Evolutionary conservation across 495 filamentous ascomycete genomes (phyloP).

Genomic region (Daldinia caldariorum): DNA sequence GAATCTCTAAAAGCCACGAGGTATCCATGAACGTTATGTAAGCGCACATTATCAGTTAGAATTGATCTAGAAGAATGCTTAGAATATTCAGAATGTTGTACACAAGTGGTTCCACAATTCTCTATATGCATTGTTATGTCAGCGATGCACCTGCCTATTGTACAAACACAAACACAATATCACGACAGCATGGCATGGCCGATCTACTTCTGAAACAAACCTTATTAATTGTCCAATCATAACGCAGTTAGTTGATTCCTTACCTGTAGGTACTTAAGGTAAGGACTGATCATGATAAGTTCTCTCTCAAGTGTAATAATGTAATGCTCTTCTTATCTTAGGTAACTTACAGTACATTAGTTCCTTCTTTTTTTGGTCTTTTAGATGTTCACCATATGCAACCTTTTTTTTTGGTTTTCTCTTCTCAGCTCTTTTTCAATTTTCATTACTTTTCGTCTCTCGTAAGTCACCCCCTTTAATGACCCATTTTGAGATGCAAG

Average conservation of each 20-base stretch:
- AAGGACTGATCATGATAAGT: background rate
- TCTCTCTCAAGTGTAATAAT: background rate
- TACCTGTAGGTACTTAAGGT: too few species aligned
- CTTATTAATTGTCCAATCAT: constrained; percentile 9
- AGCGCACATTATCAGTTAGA: constrained; percentile 22
- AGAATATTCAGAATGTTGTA: background rate
- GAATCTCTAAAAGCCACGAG: constrained; percentile 33
- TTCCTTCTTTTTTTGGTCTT: constrained; percentile 4
- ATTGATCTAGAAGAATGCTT: background rate
- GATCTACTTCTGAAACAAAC: constrained; percentile 5
- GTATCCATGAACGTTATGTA: constrained; percentile 37
- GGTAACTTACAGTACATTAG: background rate
- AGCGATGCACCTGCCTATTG: background rate
- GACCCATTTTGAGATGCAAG: background rate
- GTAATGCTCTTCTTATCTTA: background rate
- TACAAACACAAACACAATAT: background rate
- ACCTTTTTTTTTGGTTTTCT: background rate
- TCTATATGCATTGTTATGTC: background rate
- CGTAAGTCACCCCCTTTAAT: background rate
- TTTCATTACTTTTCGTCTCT: background rate
- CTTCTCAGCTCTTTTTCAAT: background rate
- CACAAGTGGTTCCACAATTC: background rate
- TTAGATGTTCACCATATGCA: too few species aligned
- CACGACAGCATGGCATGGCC: background rate
- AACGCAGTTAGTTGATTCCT: background rate